Conservation (phyloP, 1,139 yeast genomes). For the Candida sp. region DNA sequence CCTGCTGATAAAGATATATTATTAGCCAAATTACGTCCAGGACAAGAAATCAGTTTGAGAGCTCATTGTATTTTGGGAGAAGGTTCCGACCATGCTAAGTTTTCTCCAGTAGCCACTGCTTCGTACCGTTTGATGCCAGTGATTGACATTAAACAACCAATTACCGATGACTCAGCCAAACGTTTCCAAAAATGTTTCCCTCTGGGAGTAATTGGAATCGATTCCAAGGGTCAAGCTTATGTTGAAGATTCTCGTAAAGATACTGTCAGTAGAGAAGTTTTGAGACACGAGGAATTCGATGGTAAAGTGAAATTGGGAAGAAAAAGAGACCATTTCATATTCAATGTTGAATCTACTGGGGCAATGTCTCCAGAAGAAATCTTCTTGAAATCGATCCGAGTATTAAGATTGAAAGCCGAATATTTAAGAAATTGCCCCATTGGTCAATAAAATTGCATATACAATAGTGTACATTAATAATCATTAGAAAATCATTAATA, state of each 20-base stretch:
- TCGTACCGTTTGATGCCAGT: conserved; percentile 95
- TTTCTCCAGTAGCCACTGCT: conserved; percentile 96
- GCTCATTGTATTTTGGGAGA: conserved; percentile 91
- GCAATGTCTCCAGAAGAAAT: conserved; percentile 98
- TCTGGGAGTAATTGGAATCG: conserved; percentile 81
- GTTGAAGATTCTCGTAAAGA: conserved; percentile 90
- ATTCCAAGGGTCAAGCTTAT: conserved; percentile 61
- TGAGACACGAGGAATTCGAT: conserved; percentile 87
- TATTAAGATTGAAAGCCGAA: conserved; percentile 81
- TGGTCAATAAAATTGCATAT: conserved; percentile 37
- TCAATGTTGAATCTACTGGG: conserved; percentile 92
- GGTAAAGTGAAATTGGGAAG: conserved; percentile 91
- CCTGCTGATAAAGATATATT: conserved; percentile 86
- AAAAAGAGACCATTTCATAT: conserved; percentile 87
- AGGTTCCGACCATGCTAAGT: conserved; percentile 96
- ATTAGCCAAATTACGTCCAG: conserved; percentile 91
- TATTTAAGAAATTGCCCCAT: conserved; percentile 78
- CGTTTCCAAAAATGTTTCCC: conserved; percentile 91
- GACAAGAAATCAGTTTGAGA: conserved; percentile 88
- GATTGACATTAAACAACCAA: conserved; percentile 73
- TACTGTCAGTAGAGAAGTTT: conserved; percentile 94
- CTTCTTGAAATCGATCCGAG: conserved; percentile 83
- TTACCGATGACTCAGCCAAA: conserved; percentile 71
- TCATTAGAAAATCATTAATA: not conserved
- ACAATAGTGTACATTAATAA: not conserved